Base-by-base conservation (phyloP, 768 basidiomycete genomes). In the Panaeolus cyanescens region DNA sequence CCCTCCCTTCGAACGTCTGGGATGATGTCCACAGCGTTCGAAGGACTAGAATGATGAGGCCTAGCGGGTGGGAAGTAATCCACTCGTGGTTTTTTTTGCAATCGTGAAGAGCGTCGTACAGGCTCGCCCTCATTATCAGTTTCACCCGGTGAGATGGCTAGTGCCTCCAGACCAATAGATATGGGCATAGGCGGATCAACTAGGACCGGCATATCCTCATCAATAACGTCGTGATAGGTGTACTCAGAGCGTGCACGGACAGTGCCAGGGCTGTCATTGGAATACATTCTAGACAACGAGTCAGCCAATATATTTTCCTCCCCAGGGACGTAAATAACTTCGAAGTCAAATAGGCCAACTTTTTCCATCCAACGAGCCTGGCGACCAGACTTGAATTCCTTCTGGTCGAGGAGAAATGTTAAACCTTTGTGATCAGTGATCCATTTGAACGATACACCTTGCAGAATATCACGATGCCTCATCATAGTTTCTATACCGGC, bases 401-500 rank as follows among this genome's bases (percentile, higher is more conserved):
- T 65, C 57, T 81, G 79, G 0, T 58, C 64, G 13, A 72, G 31
- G 0, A 81, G 32, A 20, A 74, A 61, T 0, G 64, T 64, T 2
- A 81, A 54, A n/a, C n/a, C n/a, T n/a, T n/a, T n/a, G n/a, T n/a
- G n/a, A n/a, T n/a, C n/a, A n/a, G n/a, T n/a, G n/a, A 69, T 32
- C 66, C 75, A 73, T 0, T 42, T 40, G 32, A 80, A 79, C 0
- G 32, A 45, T 0, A 56, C 63, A 0, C 78, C 79, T 31, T 71
- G 72, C 2, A 80, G 39, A 4, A 76, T 64, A 34, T 75, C 71
- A 0, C 63, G 34, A 28, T 73, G 70, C 0, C 68, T 34, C 6
- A 74, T 59, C 72, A 79, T 72, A 0, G 74, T 71, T 36, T 79
- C 76, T 0, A 80, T 64, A 0, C 74, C 74, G 0, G 74, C 75